These are phyloP conservation scores for Saccharomyces hybrid DNA, from an alignment of 1,139 yeast genomes.

Conservation along the genomic window DNA sequence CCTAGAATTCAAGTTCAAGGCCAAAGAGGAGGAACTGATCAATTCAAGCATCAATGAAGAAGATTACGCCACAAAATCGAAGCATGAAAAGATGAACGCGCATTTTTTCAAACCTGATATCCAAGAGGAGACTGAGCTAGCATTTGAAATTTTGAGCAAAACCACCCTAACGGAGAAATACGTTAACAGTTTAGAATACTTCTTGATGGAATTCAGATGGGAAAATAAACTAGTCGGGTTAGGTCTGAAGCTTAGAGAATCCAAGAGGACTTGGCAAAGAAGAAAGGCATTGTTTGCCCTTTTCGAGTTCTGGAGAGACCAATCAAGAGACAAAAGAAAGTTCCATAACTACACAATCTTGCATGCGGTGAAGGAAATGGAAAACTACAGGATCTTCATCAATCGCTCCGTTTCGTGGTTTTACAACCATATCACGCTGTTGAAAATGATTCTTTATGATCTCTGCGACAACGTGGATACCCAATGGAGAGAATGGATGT, in stretches of 20 bases:
- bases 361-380: conserved; percentile 33
- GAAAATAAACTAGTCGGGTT: conserved; percentile 29
- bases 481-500: conserved; percentile 33
- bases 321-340: conserved; percentile 28
- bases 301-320: conserved; percentile 33
- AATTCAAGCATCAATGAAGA: conserved; percentile 16
- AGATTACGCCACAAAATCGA: conserved; percentile 17
- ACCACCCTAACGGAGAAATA: conserved; percentile 30
- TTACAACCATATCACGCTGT: conserved; percentile 30
- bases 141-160: conserved; percentile 22
- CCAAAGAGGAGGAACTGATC: conserved; percentile 26
- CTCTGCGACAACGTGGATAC: conserved; percentile 29
- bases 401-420: conserved; percentile 33
- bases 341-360: conserved; percentile 25
- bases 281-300: conserved; percentile 31
- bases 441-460: conserved; percentile 31
- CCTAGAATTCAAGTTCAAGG: conserved; percentile 25
- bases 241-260: conserved; percentile 30
- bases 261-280: conserved; percentile 33
- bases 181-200: conserved; percentile 31
- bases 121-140: conserved; percentile 25
- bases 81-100: conserved; percentile 27
- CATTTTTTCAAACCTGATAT: conserved; percentile 25
- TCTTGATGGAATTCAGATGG: conserved; percentile 33
- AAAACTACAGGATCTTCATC: conserved; percentile 30